Conservation (phyloP, 768 basidiomycete species). For the Royoungia palumana region DNA sequence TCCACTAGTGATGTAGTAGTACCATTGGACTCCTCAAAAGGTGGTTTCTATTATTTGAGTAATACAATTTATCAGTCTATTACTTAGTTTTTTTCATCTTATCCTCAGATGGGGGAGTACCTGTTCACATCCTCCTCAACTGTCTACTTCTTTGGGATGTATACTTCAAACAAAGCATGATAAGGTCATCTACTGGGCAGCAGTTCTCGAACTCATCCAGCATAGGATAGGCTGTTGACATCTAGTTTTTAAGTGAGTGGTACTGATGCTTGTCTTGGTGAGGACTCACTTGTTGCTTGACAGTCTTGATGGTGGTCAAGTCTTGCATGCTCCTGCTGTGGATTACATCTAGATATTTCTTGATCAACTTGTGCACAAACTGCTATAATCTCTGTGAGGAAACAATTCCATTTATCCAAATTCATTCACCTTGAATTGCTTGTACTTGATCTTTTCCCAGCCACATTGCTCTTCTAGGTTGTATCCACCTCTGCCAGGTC, state of each 20-base stretch:
- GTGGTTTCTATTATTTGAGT: too few species aligned
- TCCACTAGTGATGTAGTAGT: too few species aligned
- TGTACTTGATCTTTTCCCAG: not conserved
- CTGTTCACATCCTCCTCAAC: too few species aligned
- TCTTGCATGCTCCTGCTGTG: not conserved
- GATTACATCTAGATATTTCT: not conserved
- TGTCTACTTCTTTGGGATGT: not conserved
- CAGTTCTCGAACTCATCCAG: not conserved
- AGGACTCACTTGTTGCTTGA: too few species aligned
- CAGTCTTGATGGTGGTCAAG: not conserved
- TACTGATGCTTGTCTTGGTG: too few species aligned
- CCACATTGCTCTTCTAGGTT: not conserved
- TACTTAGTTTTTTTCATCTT: too few species aligned
- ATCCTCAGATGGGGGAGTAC: too few species aligned
- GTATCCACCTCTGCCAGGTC: slow-evolving; percentile 6
- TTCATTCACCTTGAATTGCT: not conserved
- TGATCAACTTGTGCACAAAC: not conserved
- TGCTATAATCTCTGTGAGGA: too few species aligned
- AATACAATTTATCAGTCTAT: too few species aligned
- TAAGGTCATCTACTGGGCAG: not conserved
- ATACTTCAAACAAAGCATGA: slow-evolving; percentile 3
- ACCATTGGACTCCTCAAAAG: too few species aligned
- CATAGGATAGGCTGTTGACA: not conserved
- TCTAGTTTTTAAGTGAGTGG: too few species aligned
- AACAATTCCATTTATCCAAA: too few species aligned